A percentile compares a stretch with the other conserved stretches of the same genome.
These are phyloP conservation scores for Silene vulgaris DNA, from an alignment of 179 eudicot species.

Conservation along the genomic window DNA sequence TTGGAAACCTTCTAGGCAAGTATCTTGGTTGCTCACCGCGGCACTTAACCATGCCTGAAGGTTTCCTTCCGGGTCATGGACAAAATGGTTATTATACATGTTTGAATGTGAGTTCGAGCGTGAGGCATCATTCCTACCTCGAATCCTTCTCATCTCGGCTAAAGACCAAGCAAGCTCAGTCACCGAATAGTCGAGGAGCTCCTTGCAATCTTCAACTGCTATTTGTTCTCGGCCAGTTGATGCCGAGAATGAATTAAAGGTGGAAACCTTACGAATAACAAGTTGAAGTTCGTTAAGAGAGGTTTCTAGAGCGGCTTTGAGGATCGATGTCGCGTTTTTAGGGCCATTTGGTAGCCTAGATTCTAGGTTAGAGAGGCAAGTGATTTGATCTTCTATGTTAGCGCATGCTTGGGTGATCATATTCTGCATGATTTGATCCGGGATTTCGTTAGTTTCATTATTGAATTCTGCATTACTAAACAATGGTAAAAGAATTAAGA, in stretches of 20 bases:
- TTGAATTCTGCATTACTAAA: constrained; percentile 13
- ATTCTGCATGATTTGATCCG: constrained; percentile 36
- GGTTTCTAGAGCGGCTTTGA: constrained; percentile 60
- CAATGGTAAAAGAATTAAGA: constrained; percentile 18
- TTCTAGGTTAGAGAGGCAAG: constrained; percentile 51
- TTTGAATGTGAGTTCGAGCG: not conserved
- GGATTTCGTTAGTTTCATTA: constrained; percentile 13
- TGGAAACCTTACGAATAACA: constrained; percentile 48
- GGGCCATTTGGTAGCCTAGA: constrained; percentile 35
- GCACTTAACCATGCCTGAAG: constrained; percentile 89
- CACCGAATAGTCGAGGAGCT: constrained; percentile 89
- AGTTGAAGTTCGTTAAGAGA: constrained; percentile 51
- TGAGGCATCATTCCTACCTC: constrained; percentile 13
- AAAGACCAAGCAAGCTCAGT: constrained; percentile 81
- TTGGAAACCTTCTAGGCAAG: constrained; percentile 89
- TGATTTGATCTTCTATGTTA: constrained; percentile 46
- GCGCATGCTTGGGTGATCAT: constrained; percentile 53
- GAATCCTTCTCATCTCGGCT: constrained; percentile 51
- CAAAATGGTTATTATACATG: not conserved
- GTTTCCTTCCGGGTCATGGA: constrained; percentile 41
- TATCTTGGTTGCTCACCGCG: constrained; percentile 83
- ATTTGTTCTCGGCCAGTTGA: constrained; percentile 59
- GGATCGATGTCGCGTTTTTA: constrained; percentile 35
- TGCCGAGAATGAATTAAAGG: constrained; percentile 49
- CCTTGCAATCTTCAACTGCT: constrained; percentile 78